phyloP scores from a whole-genome alignment of 495 filamentous ascomycete species.

The Xylaria nigripes region DNA sequence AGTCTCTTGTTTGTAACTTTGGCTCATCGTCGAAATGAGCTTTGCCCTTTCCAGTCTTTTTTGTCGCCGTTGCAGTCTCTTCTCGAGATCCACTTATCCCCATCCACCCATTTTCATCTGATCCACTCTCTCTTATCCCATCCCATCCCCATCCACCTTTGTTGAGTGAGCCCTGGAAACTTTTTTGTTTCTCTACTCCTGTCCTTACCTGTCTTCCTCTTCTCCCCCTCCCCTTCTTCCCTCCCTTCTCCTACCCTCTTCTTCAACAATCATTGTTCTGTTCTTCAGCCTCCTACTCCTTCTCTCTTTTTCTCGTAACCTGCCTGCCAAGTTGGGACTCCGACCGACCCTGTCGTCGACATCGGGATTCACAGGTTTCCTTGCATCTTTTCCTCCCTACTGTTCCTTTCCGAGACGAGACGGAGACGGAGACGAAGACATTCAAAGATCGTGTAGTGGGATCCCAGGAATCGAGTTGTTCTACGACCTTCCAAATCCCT shows the following conservation, averaged over 20 bases:
- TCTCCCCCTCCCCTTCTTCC: conserved; percentile 14
- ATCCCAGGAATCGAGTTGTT: neutral
- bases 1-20: neutral
- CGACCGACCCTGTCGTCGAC: conserved; percentile 8
- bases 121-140: neutral
- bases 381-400: conserved; percentile 16
- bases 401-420: conserved; percentile 1
- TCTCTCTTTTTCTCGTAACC: conserved; percentile 19
- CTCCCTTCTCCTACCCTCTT: conserved; percentile 14
- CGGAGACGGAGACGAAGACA: neutral
- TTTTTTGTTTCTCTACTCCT: conserved; percentile 1
- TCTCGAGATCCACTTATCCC: neutral
- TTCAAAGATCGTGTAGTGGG: neutral
- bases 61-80: neutral
- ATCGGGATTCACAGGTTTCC: conserved; percentile 13
- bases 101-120: neutral
- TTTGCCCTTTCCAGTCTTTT: neutral
- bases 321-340: conserved; percentile 19
- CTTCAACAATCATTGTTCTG: neutral
- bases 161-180: neutral
- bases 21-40: neutral
- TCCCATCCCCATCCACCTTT: conserved; percentile 10
- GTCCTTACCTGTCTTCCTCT: conserved; percentile 22
- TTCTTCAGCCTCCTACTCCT: conserved; percentile 20
- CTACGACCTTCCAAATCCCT: neutral